These are phyloP conservation scores for Avena sativa DNA, from an alignment of 176 grass and related monocot genomes.

Conservation along the genomic window DNA sequence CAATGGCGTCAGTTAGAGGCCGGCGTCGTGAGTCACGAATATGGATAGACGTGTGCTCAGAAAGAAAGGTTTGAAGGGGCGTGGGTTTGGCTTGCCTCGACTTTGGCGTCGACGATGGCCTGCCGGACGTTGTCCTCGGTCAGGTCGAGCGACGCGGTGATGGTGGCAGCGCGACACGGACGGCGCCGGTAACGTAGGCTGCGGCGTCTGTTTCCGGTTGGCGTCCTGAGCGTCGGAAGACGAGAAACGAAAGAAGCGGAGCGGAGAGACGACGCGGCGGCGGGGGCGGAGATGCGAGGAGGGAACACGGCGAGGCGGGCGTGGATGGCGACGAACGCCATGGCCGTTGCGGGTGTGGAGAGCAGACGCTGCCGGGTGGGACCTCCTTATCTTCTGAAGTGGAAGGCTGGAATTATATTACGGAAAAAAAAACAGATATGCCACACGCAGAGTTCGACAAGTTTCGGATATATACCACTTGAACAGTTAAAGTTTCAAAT, in stretches of 20 bases:
- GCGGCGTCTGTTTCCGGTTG: neutral
- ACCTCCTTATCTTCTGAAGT: conserved; percentile 41
- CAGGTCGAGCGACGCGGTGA: conserved; percentile 80
- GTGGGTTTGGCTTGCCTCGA: conserved; percentile 48
- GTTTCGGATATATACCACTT: neutral
- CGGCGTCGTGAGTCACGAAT: neutral
- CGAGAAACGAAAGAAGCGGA: neutral
- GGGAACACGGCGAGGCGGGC: conserved; percentile 1
- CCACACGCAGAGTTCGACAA: neutral
- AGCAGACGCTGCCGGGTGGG: conserved; percentile 47
- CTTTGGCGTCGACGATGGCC: conserved; percentile 70
- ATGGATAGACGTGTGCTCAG: neutral
- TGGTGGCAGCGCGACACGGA: conserved; percentile 21
- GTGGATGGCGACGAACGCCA: conserved; percentile 50
- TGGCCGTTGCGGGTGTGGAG: conserved; percentile 31
- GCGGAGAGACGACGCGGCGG: neutral
- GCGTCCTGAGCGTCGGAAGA: neutral
- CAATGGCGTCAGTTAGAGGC: conserved; percentile 17
- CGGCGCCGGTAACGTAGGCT: conserved; percentile 15
- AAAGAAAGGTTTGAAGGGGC: neutral
- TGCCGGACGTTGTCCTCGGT: conserved; percentile 84
- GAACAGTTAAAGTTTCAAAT: neutral
- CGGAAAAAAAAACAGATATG: neutral
- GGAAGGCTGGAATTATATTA: neutral
- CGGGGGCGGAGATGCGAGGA: neutral